Conservation (phyloP, 2,329 filamentous ascomycete genomes). For the Colletotrichum simmondsii region DNA sequence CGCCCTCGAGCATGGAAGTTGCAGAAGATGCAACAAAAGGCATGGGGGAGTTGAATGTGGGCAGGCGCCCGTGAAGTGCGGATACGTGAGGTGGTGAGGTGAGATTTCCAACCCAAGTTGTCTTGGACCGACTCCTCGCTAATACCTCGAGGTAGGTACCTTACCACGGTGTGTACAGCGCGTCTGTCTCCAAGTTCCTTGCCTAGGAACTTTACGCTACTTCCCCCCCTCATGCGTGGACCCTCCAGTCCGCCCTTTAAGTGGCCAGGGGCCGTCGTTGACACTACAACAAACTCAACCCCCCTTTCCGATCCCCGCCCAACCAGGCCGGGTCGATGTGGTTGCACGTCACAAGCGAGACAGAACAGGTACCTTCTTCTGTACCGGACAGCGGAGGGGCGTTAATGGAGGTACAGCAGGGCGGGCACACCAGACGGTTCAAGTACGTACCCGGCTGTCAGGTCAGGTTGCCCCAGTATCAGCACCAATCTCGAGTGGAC, state of each 20-base stretch:
- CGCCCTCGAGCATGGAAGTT: background rate
- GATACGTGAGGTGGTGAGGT: background rate
- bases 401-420: background rate
- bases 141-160: constrained; percentile 3
- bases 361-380: constrained; percentile 10
- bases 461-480: constrained; percentile 1
- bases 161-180: constrained; percentile 12
- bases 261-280: constrained; percentile 18
- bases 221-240: constrained; percentile 26
- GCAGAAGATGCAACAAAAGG: background rate
- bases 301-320: constrained; percentile 1
- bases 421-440: background rate
- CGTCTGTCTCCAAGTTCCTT: constrained; percentile 1
- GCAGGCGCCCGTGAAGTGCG: background rate
- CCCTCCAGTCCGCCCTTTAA: constrained; percentile 23
- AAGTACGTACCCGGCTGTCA: constrained; percentile 9
- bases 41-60: background rate
- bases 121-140: background rate
- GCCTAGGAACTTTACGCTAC: background rate
- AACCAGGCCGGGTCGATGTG: background rate
- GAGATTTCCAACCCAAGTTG: background rate
- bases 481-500: background rate
- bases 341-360: background rate
- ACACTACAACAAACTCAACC: background rate
- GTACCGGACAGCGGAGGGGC: background rate